Evolutionary conservation across 768 basidiomycete genomes (phyloP), one percentile per base, ranked within the genome.

Genomic region (Clitopilus hobsonii): DNA sequence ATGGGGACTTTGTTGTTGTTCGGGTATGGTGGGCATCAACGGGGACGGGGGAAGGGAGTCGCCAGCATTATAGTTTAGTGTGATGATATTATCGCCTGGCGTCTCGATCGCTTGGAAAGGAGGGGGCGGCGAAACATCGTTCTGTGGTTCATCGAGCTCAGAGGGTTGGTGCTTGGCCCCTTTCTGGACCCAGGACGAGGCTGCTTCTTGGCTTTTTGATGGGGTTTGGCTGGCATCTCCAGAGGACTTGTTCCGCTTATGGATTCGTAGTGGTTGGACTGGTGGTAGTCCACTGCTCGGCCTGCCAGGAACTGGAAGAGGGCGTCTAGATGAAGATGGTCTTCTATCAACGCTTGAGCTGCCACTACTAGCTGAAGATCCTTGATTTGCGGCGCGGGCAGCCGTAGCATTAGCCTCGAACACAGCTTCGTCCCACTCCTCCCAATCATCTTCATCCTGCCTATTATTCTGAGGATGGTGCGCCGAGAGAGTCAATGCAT

Each of bases 401-500:
- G 16, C 27, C 27, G 16, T 13, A 20, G 65, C 66, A 30, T 71
- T 71, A 10, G 69, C 64, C 26, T 69, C 62, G 53, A 74, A 77
- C 2, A 54, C 58, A 20, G 67, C 66, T 45, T 80, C 76, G 56
- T 81, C 74, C 74, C 81, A 83, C 45, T 67, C 67, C 62, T 82
- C 76, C 75, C 78, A 82, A 58, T 72, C 74, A 16, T 76, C 75
- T 45, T 74, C 72, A 26, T 71, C 71, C 11, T 41, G 23, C 10
- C 45, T 30, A 13, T 49, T 55, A 27, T 63, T 61, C 48, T 69
- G 66, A 6, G 69, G 58, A 18, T 66, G 61, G 18, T 56, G 50
- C n/a, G 73, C 57, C 23, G 80, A 83, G 49, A 70, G 60, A 26
- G 75, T 62, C 18, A 78, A 54, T 8, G 75, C 76, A 49, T 69